Evolutionary conservation across 1,139 yeast genomes (phyloP).

Genomic region (Yamadazyma mexicana): DNA sequence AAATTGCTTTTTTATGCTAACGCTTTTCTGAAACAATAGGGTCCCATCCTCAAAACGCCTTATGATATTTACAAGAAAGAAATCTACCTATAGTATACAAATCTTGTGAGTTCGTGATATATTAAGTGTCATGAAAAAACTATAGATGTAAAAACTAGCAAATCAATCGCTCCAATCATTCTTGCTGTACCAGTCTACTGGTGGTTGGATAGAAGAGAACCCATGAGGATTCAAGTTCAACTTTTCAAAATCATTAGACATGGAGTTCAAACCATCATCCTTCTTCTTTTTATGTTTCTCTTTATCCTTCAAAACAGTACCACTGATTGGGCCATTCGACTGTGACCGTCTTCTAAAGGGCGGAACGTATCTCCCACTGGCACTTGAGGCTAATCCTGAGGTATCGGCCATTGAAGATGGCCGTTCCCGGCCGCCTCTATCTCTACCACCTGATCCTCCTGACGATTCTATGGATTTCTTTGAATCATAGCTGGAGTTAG

Average conservation of each 20-base stretch:
- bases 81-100: too few species aligned
- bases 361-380: slow-evolving; percentile 64
- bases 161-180: slow-evolving; percentile 24
- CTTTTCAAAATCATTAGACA: slow-evolving; percentile 5
- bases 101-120: slow-evolving; percentile 2
- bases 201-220: slow-evolving; percentile 24
- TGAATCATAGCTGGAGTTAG: slow-evolving; percentile 1
- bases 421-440: slow-evolving; percentile 5
- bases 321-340: slow-evolving; percentile 12
- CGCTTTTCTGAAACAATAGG: neutral
- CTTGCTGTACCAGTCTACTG: slow-evolving; percentile 36
- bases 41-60: neutral
- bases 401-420: slow-evolving; percentile 18
- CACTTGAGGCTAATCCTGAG: slow-evolving; percentile 14
- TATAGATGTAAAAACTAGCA: slow-evolving; percentile 1
- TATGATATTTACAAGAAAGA: neutral
- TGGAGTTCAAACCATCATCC: slow-evolving; percentile 5
- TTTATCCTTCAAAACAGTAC: slow-evolving; percentile 1
- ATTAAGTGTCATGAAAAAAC: slow-evolving; percentile 5
- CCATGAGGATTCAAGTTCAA: slow-evolving; percentile 7
- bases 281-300: slow-evolving; percentile 10
- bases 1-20: too few species aligned
- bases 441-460: slow-evolving; percentile 6
- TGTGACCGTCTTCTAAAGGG: slow-evolving; percentile 62
- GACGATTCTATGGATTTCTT: slow-evolving; percentile 5